Conservation (phyloP, 305 asterid genomes). For the Solanum hybrid region DNA sequence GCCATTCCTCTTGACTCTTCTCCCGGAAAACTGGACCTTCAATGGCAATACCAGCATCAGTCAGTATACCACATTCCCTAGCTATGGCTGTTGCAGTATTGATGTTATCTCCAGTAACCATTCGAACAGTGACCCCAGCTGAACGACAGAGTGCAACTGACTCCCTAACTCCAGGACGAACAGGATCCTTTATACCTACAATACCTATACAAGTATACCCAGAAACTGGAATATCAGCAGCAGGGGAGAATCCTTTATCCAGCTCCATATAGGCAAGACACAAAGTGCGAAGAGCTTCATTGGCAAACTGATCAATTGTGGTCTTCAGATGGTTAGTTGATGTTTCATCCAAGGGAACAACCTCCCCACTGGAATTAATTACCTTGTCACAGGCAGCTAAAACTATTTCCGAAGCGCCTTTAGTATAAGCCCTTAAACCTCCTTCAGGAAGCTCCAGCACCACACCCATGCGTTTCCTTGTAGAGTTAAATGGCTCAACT, state of each 20-base stretch:
- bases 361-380: conserved; percentile 52
- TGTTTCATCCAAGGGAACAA: conserved; percentile 47
- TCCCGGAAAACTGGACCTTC: conserved; percentile 91
- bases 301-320: conserved; percentile 61
- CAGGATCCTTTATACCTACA: conserved; percentile 93
- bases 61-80: conserved; percentile 88
- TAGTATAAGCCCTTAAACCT: conserved; percentile 56
- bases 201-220: conserved; percentile 75
- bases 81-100: conserved; percentile 95
- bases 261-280: conserved; percentile 75
- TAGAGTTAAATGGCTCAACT: conserved; percentile 86
- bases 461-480: conserved; percentile 78
- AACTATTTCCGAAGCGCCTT: conserved; percentile 89
- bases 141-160: conserved; percentile 82
- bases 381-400: conserved; percentile 70
- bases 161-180: conserved; percentile 83
- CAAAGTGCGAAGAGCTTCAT: conserved; percentile 83
- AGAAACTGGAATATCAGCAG: conserved; percentile 48
- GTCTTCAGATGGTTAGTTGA: conserved; percentile 27
- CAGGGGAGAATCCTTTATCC: conserved; percentile 45
- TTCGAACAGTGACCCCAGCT: conserved; percentile 84
- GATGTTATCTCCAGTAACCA: conserved; percentile 96
- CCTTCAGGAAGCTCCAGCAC: conserved; percentile 69
- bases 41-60: conserved; percentile 79
- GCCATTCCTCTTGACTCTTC: conserved; percentile 59